Evolutionary conservation across 768 basidiomycete genomes (phyloP).

Genomic region (Crepidotus variabilis): DNA sequence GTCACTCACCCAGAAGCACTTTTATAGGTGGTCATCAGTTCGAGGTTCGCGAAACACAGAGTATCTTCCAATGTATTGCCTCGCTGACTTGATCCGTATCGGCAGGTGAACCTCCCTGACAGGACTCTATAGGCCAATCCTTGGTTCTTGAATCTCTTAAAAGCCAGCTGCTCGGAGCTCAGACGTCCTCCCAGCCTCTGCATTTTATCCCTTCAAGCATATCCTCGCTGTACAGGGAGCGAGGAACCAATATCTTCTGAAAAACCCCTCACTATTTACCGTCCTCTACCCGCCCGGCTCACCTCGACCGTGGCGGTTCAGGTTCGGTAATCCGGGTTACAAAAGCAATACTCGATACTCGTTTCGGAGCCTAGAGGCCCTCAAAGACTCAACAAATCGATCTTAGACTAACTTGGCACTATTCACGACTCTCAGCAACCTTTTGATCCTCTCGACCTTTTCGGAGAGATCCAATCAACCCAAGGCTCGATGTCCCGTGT

Average conservation of each 20-base stretch:
- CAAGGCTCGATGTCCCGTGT: slow-evolving; percentile 53
- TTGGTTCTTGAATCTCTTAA: neutral
- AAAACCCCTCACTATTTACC: slow-evolving; percentile 44
- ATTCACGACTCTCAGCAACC: slow-evolving; percentile 8
- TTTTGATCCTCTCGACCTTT: slow-evolving; percentile 5
- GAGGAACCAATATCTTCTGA: slow-evolving; percentile 67
- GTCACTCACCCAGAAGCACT: slow-evolving; percentile 9
- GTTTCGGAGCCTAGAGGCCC: neutral
- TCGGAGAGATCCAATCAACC: slow-evolving; percentile 13
- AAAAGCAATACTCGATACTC: slow-evolving; percentile 13
- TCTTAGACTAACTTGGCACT: slow-evolving; percentile 4
- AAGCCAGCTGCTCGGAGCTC: slow-evolving; percentile 2
- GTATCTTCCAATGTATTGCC: slow-evolving; percentile 5
- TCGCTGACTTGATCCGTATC: slow-evolving; percentile 3
- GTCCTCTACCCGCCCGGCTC: slow-evolving; percentile 60
- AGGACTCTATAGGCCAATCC: slow-evolving; percentile 23
- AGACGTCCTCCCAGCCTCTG: slow-evolving; percentile 12
- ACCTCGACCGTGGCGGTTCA: slow-evolving; percentile 70
- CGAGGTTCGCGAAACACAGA: slow-evolving; percentile 48
- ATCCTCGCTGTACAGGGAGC: slow-evolving; percentile 70
- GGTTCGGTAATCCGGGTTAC: slow-evolving; percentile 61
- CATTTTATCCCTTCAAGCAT: slow-evolving; percentile 41
- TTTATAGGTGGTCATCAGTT: slow-evolving; percentile 72
- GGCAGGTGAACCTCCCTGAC: slow-evolving; percentile 80
- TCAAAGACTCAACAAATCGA: slow-evolving; percentile 2